These are phyloP conservation scores for Isabelozyma heimii DNA, from an alignment of 805 yeast species.

Conservation along the genomic window DNA sequence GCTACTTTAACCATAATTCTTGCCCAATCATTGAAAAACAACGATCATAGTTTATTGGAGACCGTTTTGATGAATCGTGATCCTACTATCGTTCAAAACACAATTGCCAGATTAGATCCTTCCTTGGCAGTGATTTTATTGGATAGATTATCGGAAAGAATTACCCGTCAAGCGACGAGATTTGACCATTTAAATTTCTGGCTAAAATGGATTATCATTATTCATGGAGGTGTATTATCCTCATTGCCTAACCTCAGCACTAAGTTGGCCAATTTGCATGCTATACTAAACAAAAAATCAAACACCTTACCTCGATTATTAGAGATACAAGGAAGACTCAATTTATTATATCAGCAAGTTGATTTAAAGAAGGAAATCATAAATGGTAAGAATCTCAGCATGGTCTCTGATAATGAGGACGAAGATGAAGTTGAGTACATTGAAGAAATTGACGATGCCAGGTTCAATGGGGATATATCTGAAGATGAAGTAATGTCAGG, in stretches of 20 bases:
- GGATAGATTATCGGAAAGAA: constrained; percentile 51
- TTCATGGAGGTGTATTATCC: constrained; percentile 48
- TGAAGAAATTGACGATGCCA: constrained; percentile 62
- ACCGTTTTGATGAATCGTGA: constrained; percentile 66
- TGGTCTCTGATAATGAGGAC: constrained; percentile 10
- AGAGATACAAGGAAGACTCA: constrained; percentile 50
- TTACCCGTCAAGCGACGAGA: constrained; percentile 49
- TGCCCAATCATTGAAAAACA: constrained; percentile 82
- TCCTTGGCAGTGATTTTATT: constrained; percentile 48
- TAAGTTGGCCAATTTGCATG: constrained; percentile 44
- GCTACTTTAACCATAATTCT: constrained; percentile 75
- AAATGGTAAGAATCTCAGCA: neutral
- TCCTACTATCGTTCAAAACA: constrained; percentile 47
- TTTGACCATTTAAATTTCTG: constrained; percentile 51
- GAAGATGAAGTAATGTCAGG: constrained; percentile 15
- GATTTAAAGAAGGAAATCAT: constrained; percentile 41
- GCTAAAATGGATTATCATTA: constrained; percentile 55
- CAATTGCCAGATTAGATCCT: constrained; percentile 48
- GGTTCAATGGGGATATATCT: constrained; percentile 12
- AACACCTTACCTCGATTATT: constrained; percentile 47
- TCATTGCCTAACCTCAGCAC: constrained; percentile 43
- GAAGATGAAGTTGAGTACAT: constrained; percentile 58
- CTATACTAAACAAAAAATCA: constrained; percentile 48
- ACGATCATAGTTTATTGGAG: constrained; percentile 83
- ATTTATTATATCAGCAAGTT: constrained; percentile 44